Base-by-base conservation (phyloP, 192 early-diverging fungal genomes). In the Obelidium mucronatum region DNA sequence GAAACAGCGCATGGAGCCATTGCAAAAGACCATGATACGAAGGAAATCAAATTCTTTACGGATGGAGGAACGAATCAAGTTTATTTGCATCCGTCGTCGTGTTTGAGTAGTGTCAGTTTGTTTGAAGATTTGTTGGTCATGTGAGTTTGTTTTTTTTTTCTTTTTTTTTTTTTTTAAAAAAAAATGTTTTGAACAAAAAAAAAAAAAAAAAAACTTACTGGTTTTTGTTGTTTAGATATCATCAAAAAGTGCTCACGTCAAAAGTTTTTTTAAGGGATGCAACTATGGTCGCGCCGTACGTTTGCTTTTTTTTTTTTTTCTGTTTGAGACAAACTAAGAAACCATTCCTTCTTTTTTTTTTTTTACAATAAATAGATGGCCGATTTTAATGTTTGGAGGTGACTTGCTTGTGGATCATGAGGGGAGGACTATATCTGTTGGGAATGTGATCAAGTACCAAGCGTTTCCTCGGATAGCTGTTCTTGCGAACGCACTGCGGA, bases 21-120 rank as follows among this genome's bases (percentile, higher is more conserved):
- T 0, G 89, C 86, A 34, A 79, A 90, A 2, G 92, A 91, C 33
- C 88, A 74, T 56, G 91, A 93, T 74, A 91, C 94, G 0, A 80
- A 85, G 36, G 89, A 94, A 76, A 88, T 97, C 71, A 82, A 86
- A 3, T 93, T 93, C 66, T 94, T 87, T 73, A 58, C 54, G 1
- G 28, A 60, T 60, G 40, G 15, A 13, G 87, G 90, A 30, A 82
- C 88, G 51, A 89, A 89, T 0, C 87, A 93, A 3, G 91, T 95
- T 5, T 96, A 94, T 71, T 58, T 97, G 11, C 95, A 97, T 64
- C 95, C 95, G 17, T 85, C 91, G n/a, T 95, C 94, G 22, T 84
- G 87, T 33, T 60, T 93, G 56, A 94, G 94, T 75, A 77, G 78
- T 15, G 83, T 73, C 40, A 84, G 86, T 39, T 82, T 86, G 61